phyloP scores from a whole-genome alignment of 148 eudicot species.

The Silene uniflora region DNA sequence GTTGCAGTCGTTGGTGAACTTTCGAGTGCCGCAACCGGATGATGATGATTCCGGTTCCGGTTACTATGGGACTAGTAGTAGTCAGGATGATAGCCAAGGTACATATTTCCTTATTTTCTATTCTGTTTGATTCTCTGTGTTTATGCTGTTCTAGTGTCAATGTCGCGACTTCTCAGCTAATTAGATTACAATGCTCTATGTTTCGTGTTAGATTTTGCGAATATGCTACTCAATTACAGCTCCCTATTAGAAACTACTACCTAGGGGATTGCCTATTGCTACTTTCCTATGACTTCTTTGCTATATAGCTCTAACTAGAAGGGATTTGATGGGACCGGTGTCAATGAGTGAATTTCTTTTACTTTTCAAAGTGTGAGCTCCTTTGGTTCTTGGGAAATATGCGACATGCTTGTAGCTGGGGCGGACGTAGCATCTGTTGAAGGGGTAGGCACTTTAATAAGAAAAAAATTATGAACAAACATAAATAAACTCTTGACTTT shows the following conservation, averaged over 20 bases:
- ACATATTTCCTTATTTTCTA: constrained; percentile 26
- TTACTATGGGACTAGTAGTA: constrained; percentile 66
- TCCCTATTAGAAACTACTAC: neutral
- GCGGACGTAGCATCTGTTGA: too few relatives aligned
- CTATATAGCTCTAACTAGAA: too few relatives aligned
- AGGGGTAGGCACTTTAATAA: too few relatives aligned
- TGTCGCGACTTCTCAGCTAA: neutral
- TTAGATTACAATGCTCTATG: neutral
- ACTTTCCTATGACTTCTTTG: too few relatives aligned
- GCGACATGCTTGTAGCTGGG: too few relatives aligned
- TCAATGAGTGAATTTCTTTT: too few relatives aligned
- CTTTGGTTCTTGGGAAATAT: too few relatives aligned
- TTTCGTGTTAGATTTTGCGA: neutral
- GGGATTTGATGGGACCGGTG: too few relatives aligned
- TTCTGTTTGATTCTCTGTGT: neutral
- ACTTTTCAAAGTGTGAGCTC: too few relatives aligned
- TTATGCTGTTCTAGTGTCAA: neutral
- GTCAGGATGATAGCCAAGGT: constrained; percentile 94
- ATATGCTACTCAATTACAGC: neutral
- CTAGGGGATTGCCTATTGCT: neutral
- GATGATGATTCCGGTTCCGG: constrained; percentile 44
- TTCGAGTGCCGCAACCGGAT: constrained; percentile 70
- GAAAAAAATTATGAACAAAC: too few relatives aligned
- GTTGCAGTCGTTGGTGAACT: constrained; percentile 86
- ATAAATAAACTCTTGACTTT: too few relatives aligned